Conservation (phyloP, 2,329 filamentous ascomycete genomes). For the Talaromyces piceae region DNA sequence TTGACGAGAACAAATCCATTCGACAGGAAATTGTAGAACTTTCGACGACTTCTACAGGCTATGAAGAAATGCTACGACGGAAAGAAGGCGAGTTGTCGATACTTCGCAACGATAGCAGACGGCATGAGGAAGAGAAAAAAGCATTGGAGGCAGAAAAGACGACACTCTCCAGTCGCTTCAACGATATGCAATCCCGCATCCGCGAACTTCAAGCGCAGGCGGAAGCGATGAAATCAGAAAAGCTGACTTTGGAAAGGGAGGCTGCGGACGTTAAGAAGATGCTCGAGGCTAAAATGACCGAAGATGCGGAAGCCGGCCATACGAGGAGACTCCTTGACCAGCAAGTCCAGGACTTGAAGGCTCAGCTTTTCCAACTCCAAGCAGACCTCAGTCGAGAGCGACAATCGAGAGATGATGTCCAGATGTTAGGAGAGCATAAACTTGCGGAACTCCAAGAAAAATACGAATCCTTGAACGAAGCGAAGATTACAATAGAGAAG, state of each 20-base stretch:
- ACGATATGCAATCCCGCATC: slow-evolving; percentile 66
- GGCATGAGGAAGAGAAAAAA: slow-evolving; percentile 71
- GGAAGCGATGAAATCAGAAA: slow-evolving; percentile 77
- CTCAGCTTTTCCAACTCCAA: slow-evolving; percentile 75
- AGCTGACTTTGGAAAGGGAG: slow-evolving; percentile 77
- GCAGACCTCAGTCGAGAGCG: slow-evolving; percentile 84
- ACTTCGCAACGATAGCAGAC: slow-evolving; percentile 75
- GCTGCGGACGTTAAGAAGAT: slow-evolving; percentile 79
- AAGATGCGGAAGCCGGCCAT: slow-evolving; percentile 77
- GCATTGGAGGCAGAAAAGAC: slow-evolving; percentile 72
- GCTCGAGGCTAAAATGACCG: slow-evolving; percentile 79
- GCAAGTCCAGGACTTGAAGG: slow-evolving; percentile 81
- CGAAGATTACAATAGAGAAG: slow-evolving; percentile 96
- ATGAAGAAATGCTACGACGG: slow-evolving; percentile 84
- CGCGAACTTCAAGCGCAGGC: slow-evolving; percentile 82
- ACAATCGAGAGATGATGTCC: slow-evolving; percentile 89
- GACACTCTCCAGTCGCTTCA: slow-evolving; percentile 64
- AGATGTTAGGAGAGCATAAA: slow-evolving; percentile 84
- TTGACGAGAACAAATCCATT: slow-evolving; percentile 72
- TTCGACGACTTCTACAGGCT: slow-evolving; percentile 85
- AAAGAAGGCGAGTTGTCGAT: slow-evolving; percentile 91
- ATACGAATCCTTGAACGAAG: slow-evolving; percentile 77
- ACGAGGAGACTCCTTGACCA: slow-evolving; percentile 75
- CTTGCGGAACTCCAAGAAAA: slow-evolving; percentile 75
- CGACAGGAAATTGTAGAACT: slow-evolving; percentile 80